Evolutionary conservation across 2,329 filamentous ascomycete genomes (phyloP), one percentile per base, ranked within the genome.

Genomic region (Periconia sp.): DNA sequence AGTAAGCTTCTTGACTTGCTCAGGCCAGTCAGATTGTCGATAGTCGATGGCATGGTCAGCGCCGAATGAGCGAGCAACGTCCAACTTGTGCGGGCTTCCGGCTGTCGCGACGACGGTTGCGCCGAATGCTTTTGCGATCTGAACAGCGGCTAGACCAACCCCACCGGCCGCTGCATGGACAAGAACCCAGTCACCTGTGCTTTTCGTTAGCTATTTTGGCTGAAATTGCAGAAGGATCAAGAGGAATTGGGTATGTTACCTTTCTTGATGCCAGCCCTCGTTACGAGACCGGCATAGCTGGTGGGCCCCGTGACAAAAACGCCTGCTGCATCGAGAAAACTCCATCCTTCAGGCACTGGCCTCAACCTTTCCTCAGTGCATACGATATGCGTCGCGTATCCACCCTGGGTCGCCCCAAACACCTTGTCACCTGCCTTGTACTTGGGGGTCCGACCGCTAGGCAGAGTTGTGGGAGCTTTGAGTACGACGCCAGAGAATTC

Each of bases 81-180:
- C 81, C 7, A 91, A 79, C 73, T 97, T 97, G 38, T 86, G 83
- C 57, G 82, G 69, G 1, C 87, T 88, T 1, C 91, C 90, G 0
- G 91, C 92, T 0, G 92, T 96, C 4, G 92, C 92, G 49, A 97
- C 86, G n/a, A 97, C 92, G 3, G 81, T 94, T 8, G 92, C 92
- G 5, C 92, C 92, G 37, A 88, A 85, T 0, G 92, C 92, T 73
- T 96, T 96, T 19, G 92, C 92, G 48, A 97, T 85, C 70, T 96
- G 92, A 17, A 97, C 91, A 4, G 92, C 92, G 1, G 92, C 89
- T 2, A 96, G 75, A 0, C 92, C 92, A 9, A 96, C 92, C 12
- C 92, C 92, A 2, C 92, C 92, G 0, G 92, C 92, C 0, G 91
- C 92, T 1, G 92, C 92, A 65, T 97, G 92, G 11, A 97, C 84